Conservation (phyloP, 1,284 basidiomycete species). For the Coniferiporia weirii region DNA sequence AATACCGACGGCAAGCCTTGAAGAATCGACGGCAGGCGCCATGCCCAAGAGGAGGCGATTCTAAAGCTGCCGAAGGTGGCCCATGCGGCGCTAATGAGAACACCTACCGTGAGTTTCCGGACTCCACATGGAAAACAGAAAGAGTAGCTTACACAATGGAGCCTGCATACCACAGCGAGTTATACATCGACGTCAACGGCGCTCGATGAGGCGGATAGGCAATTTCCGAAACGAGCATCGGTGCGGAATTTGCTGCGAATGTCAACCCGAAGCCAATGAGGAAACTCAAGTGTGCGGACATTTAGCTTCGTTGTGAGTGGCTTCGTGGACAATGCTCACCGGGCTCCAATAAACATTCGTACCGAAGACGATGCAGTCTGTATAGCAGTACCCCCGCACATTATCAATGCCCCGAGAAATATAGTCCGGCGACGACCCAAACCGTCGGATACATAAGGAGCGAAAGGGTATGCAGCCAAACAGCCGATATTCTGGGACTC, state of each 20-base stretch:
- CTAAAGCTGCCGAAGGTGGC: constrained; percentile 68
- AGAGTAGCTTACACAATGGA: constrained; percentile 50
- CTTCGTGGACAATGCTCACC: constrained; percentile 33
- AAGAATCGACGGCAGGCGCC: constrained; percentile 68
- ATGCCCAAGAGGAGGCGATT: constrained; percentile 61
- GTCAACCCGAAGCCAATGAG: constrained; percentile 77
- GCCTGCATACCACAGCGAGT: constrained; percentile 78
- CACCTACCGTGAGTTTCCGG: constrained; percentile 9
- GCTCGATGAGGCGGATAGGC: constrained; percentile 75
- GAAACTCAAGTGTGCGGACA: constrained; percentile 38
- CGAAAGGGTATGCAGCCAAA: constrained; percentile 61
- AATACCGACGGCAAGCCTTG: constrained; percentile 59
- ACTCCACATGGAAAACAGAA: not conserved
- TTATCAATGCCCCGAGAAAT: constrained; percentile 54
- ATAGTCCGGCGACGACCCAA: constrained; percentile 61
- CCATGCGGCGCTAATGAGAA: constrained; percentile 57
- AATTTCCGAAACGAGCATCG: constrained; percentile 72
- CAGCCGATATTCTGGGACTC: constrained; percentile 57
- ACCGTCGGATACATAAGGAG: constrained; percentile 65
- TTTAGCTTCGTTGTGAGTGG: not conserved
- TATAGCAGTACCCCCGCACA: constrained; percentile 60
- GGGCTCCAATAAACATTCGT: constrained; percentile 77
- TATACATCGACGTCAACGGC: constrained; percentile 66
- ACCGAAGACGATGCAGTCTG: constrained; percentile 70
- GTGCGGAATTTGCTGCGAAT: constrained; percentile 69